Evolutionary conservation across 2,329 filamentous ascomycete genomes (phyloP).

Genomic region (Pseudogymnoascus sp.): DNA sequence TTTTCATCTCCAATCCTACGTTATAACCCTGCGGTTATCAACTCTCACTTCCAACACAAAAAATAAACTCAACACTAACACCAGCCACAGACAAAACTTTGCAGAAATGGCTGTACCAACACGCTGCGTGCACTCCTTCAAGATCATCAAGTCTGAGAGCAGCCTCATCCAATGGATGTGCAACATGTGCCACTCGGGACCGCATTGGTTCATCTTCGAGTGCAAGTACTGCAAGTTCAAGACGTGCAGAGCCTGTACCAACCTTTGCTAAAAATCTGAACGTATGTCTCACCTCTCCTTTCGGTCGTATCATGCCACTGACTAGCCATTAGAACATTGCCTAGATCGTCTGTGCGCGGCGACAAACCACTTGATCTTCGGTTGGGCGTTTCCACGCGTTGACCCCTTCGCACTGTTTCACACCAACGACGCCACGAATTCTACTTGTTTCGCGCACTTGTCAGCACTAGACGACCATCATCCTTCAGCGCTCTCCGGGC

Average conservation of each 20-base stretch:
- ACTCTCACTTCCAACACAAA: not conserved
- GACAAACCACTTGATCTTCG: too few species aligned
- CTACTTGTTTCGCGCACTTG: conserved; percentile 1
- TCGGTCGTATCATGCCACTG: not conserved
- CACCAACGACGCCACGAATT: conserved; percentile 5
- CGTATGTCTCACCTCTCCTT: not conserved
- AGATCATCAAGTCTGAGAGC: conserved; percentile 60
- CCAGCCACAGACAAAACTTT: not conserved
- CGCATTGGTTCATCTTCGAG: conserved; percentile 62
- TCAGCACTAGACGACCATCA: not conserved
- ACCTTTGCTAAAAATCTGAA: conserved; percentile 2
- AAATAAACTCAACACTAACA: not conserved
- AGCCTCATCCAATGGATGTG: conserved; percentile 60
- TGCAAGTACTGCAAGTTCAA: conserved; percentile 63
- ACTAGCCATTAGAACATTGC: not conserved
- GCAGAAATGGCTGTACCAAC: conserved; percentile 44
- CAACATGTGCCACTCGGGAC: conserved; percentile 55
- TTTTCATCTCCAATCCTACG: not conserved
- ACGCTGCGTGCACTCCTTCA: conserved; percentile 56
- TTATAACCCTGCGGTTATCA: not conserved
- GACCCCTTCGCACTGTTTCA: not conserved
- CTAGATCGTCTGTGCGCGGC: not conserved
- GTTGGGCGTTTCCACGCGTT: too few species aligned
- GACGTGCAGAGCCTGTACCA: conserved; percentile 49
- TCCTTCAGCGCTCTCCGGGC: not conserved